Evolutionary conservation across 768 basidiomycete species (phyloP).

Genomic region (Collybia sordida): DNA sequence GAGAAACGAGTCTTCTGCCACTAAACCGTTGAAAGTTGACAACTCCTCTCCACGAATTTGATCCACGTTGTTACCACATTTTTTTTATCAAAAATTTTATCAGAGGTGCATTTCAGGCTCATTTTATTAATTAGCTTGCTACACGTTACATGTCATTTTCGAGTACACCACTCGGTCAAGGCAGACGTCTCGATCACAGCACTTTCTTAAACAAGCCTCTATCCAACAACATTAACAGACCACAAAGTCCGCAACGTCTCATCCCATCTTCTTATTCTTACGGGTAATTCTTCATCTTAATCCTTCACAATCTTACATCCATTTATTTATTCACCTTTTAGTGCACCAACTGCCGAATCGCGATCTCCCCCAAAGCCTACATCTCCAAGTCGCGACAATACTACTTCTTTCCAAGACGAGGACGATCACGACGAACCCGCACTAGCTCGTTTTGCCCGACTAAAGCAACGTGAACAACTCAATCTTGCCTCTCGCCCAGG

Average conservation of each 20-base stretch:
- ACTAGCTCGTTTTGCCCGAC: constrained; percentile 40
- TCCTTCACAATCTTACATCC: constrained; percentile 13
- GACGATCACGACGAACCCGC: constrained; percentile 41
- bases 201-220: constrained; percentile 70
- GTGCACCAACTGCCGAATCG: constrained; percentile 54
- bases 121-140: constrained; percentile 13
- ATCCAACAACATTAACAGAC: constrained; percentile 32
- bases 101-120: constrained; percentile 2
- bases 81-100: too few relatives aligned
- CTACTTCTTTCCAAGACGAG: constrained; percentile 27
- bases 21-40: constrained; percentile 5
- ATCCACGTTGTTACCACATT: constrained; percentile 3
- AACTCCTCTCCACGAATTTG: constrained; percentile 4
- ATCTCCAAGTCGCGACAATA: constrained; percentile 34
- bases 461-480: constrained; percentile 42
- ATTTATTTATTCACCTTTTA: constrained; percentile 31
- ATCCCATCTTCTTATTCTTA: constrained; percentile 66
- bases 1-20: constrained; percentile 3
- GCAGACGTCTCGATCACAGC: constrained; percentile 81
- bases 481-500: constrained; percentile 27
- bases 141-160: constrained; percentile 77
- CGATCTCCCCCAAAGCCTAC: constrained; percentile 60
- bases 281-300: constrained; percentile 48
- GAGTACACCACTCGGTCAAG: constrained; percentile 80
- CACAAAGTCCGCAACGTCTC: constrained; percentile 35